Percentiles rank a stretch among this genome's conserved stretches.
These are phyloP conservation scores for Colletotrichum euphorbiae DNA, from an alignment of 2,329 filamentous ascomycete species.

Conservation along the genomic window DNA sequence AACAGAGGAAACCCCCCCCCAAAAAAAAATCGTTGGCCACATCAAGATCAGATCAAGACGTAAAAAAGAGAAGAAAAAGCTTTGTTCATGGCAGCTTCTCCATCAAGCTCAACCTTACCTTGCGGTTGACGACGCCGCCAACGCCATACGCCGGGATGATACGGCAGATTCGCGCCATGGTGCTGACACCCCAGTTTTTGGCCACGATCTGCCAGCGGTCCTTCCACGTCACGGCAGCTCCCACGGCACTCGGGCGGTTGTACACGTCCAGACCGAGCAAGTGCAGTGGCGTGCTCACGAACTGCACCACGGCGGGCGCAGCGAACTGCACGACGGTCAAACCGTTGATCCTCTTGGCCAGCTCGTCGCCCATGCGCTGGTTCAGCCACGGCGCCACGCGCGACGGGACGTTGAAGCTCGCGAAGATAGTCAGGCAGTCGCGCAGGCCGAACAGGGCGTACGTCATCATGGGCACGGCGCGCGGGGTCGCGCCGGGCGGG, in stretches of 20 bases:
- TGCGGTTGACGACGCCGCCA: constrained; percentile 86
- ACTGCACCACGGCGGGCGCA: constrained; percentile 82
- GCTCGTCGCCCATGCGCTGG: constrained; percentile 63
- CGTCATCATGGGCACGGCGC: constrained; percentile 74
- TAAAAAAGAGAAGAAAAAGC: background rate
- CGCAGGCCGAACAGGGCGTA: constrained; percentile 84
- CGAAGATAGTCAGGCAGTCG: constrained; percentile 91
- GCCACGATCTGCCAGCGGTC: constrained; percentile 77
- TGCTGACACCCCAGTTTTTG: constrained; percentile 81
- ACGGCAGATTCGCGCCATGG: constrained; percentile 80
- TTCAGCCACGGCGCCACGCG: constrained; percentile 78
- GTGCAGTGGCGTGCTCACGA: constrained; percentile 86
- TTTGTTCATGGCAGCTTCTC: constrained; percentile 38
- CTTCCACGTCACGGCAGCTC: constrained; percentile 52
- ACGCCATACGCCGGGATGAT: constrained; percentile 92
- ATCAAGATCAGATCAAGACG: constrained; percentile 4
- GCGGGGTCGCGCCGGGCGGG: constrained; percentile 61
- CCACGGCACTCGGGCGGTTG: constrained; percentile 68
- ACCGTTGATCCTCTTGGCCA: constrained; percentile 63
- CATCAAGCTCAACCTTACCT: constrained; percentile 77
- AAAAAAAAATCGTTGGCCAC: constrained; percentile 19
- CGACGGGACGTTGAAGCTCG: constrained; percentile 89
- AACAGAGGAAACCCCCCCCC: background rate
- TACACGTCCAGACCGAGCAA: constrained; percentile 88
- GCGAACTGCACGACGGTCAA: constrained; percentile 80